These are phyloP conservation scores for Xerocomellus amylosporus DNA, from an alignment of 768 basidiomycete genomes.

Conservation along the genomic window DNA sequence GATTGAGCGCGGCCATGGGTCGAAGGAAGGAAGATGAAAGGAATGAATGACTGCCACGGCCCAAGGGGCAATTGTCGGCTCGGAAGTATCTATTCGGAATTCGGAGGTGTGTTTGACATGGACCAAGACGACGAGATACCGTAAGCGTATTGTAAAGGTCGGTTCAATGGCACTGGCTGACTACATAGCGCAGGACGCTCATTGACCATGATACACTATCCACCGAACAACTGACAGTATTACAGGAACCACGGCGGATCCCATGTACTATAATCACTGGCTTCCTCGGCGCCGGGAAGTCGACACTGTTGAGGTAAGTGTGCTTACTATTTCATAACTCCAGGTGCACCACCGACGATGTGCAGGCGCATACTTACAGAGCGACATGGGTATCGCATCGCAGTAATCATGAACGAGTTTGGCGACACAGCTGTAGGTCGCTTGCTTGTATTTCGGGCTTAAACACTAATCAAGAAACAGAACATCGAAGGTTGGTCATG, in stretches of 20 bases:
- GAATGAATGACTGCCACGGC: neutral
- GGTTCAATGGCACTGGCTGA: slow-evolving; percentile 13
- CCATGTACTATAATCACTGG: slow-evolving; percentile 95
- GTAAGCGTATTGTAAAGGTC: slow-evolving; percentile 33
- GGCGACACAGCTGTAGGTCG: slow-evolving; percentile 84
- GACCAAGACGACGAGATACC: slow-evolving; percentile 61
- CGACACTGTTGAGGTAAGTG: slow-evolving; percentile 75
- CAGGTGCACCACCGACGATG: neutral
- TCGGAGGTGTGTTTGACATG: slow-evolving; percentile 34
- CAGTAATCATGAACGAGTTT: slow-evolving; percentile 98
- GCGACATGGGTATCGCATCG: slow-evolving; percentile 91
- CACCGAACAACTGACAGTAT: neutral
- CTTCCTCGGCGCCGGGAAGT: slow-evolving; percentile 93
- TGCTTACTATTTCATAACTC: neutral
- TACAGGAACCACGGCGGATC: slow-evolving; percentile 41
- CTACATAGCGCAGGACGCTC: slow-evolving; percentile 24
- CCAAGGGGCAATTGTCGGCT: slow-evolving; percentile 6
- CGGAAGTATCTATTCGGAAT: slow-evolving; percentile 27
- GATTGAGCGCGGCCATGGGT: slow-evolving; percentile 22
- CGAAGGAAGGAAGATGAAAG: neutral
- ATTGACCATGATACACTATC: slow-evolving; percentile 27
- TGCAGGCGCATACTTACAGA: slow-evolving; percentile 84
- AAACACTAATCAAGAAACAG: slow-evolving; percentile 37
- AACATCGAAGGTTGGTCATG: slow-evolving; percentile 81
- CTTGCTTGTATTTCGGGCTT: slow-evolving; percentile 3